Conservation (phyloP, 2,329 filamentous ascomycete genomes). For the Aspergillus novofumigatus region DNA sequence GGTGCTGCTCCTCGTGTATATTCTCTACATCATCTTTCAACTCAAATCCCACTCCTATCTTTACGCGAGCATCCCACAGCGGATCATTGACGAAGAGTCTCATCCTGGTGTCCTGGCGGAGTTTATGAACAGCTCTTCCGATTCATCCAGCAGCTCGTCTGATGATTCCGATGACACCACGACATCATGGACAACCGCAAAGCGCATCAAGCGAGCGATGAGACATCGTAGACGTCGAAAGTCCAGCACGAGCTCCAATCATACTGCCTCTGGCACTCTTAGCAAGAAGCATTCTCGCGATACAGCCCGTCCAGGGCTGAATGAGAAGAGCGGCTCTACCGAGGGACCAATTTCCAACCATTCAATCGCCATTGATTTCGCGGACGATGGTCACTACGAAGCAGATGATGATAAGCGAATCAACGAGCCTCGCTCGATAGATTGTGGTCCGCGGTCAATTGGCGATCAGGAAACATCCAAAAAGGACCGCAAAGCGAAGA, state of each 20-base stretch:
- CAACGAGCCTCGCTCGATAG: conserved; percentile 24
- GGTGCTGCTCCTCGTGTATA: conserved; percentile 76
- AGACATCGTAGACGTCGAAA: conserved; percentile 68
- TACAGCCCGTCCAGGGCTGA: conserved; percentile 3
- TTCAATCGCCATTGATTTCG: conserved; percentile 22
- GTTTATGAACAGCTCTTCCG: conserved; percentile 62
- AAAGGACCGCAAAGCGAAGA: conserved; percentile 12
- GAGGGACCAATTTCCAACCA: conserved; percentile 21
- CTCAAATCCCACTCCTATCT: conserved; percentile 88
- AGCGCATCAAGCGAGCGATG: conserved; percentile 71
- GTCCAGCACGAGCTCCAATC: conserved; percentile 68
- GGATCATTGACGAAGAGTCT: conserved; percentile 87
- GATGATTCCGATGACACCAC: conserved; percentile 64
- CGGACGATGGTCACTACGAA: conserved; percentile 27
- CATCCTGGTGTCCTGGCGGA: conserved; percentile 79
- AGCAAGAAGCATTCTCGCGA: conserved; percentile 19
- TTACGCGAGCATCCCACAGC: conserved; percentile 87
- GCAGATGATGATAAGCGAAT: conserved; percentile 20
- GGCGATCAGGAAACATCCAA: conserved; percentile 12
- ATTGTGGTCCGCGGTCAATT: conserved; percentile 22
- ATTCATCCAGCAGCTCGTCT: conserved; percentile 48
- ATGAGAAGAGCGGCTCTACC: conserved; percentile 17
- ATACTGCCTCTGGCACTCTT: conserved; percentile 18
- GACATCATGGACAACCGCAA: conserved; percentile 68
- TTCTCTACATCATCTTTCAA: conserved; percentile 82